Percentiles rank a stretch among this genome's conserved stretches.
phyloP scores from a whole-genome alignment of 192 early-diverging fungal species.

The Backusella macrospora region DNA sequence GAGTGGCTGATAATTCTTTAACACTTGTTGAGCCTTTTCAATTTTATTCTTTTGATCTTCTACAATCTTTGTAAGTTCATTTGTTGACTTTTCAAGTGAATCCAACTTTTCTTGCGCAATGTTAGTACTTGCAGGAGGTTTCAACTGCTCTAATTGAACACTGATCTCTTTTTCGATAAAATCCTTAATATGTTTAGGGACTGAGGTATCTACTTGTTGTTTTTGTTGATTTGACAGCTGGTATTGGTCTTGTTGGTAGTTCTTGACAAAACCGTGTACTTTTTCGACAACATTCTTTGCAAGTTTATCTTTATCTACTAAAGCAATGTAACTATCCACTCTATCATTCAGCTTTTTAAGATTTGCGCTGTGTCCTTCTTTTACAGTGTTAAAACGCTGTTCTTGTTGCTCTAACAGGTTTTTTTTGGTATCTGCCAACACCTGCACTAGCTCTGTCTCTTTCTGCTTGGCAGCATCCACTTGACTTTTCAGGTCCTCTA shows the following conservation, averaged over 20 bases:
- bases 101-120: not conserved
- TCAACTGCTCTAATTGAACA: not conserved
- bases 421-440: not conserved
- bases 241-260: not conserved
- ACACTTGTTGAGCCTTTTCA: not conserved
- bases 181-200: not conserved
- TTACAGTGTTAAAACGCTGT: not conserved
- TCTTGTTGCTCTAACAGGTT: not conserved
- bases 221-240: not conserved
- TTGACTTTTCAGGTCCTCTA: not conserved
- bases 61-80: not conserved
- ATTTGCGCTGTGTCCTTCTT: not conserved
- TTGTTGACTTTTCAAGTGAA: constrained; percentile 1
- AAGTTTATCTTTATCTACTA: not conserved
- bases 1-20: not conserved
- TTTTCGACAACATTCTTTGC: not conserved
- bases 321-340: not conserved
- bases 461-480: not conserved
- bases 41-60: not conserved
- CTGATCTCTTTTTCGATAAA: not conserved
- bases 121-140: not conserved
- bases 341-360: not conserved
- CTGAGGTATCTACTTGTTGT: not conserved
- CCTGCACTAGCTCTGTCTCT: not conserved
- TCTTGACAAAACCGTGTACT: not conserved